A percentile compares a stretch with the other conserved stretches of the same genome.
Evolutionary conservation across 2,329 filamentous ascomycete species (phyloP).

Genomic region (Fusarium irregulare): DNA sequence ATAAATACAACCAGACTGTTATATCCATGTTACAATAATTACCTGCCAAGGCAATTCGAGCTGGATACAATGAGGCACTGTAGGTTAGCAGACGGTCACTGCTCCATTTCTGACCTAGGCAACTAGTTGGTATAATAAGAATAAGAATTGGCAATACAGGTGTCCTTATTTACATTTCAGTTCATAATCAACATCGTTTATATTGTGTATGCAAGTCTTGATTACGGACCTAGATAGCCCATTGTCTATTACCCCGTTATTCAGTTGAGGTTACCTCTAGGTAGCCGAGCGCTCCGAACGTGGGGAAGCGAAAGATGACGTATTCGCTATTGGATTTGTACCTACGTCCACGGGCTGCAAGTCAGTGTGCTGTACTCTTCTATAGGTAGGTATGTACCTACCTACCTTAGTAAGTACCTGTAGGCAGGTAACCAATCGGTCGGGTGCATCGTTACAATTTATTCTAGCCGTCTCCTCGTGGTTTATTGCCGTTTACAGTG

Average conservation of each 20-base stretch:
- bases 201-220: not conserved
- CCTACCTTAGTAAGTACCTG: not conserved
- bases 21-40: not conserved
- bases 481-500: conserved; percentile 25
- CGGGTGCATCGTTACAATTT: conserved; percentile 20
- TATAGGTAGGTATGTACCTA: too few relatives aligned
- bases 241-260: not conserved
- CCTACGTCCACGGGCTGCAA: not conserved
- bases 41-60: not conserved
- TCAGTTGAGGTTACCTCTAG: not conserved
- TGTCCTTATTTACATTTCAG: not conserved
- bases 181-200: not conserved
- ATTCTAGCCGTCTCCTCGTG: conserved; percentile 25
- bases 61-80: not conserved
- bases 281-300: conserved; percentile 3
- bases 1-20: not conserved
- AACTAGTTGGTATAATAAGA: not conserved
- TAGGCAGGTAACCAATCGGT: not conserved
- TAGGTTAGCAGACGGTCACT: not conserved
- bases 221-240: not conserved
- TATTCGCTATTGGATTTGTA: not conserved
- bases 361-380: not conserved
- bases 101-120: not conserved
- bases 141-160: not conserved
- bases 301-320: conserved; percentile 9